phyloP scores from a whole-genome alignment of 23 red algal species.

The Agarophyton chilense region DNA sequence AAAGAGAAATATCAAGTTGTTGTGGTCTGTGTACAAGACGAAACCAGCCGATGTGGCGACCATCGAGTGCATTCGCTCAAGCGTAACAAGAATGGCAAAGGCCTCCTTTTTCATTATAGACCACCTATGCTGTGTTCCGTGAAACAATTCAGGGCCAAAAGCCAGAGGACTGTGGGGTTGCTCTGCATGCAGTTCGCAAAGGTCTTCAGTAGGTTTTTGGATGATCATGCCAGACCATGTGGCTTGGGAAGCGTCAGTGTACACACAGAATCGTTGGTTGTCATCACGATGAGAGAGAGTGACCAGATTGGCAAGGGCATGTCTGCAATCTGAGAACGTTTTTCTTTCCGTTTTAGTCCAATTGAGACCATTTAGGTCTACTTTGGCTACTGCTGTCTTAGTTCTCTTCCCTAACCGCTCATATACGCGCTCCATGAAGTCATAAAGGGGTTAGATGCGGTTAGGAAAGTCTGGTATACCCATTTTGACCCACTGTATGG shows the following conservation, averaged over 20 bases:
- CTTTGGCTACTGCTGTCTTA: neutral
- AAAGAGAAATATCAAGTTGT: conserved; percentile 24
- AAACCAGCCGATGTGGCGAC: neutral
- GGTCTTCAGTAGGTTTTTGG: neutral
- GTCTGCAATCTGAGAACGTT: neutral
- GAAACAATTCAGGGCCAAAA: neutral
- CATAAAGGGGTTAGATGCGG: too few relatives aligned
- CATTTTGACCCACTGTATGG: neutral
- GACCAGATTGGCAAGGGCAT: neutral
- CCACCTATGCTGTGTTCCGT: neutral
- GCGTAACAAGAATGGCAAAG: neutral
- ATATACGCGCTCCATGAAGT: neutral
- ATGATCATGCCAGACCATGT: conserved; percentile 2
- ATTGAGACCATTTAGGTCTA: neutral
- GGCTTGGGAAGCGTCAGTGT: neutral
- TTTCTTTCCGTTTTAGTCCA: neutral
- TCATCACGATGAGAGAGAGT: neutral
- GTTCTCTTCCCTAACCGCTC: neutral
- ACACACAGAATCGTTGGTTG: neutral
- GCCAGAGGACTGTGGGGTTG: conserved; percentile 1
- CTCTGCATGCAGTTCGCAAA: neutral
- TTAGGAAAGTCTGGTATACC: neutral
- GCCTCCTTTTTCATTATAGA: neutral
- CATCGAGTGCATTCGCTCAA: neutral
- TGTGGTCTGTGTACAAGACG: conserved; percentile 8